phyloP scores from a whole-genome alignment of 768 basidiomycete genomes.

The Pleurotus sapidus region DNA sequence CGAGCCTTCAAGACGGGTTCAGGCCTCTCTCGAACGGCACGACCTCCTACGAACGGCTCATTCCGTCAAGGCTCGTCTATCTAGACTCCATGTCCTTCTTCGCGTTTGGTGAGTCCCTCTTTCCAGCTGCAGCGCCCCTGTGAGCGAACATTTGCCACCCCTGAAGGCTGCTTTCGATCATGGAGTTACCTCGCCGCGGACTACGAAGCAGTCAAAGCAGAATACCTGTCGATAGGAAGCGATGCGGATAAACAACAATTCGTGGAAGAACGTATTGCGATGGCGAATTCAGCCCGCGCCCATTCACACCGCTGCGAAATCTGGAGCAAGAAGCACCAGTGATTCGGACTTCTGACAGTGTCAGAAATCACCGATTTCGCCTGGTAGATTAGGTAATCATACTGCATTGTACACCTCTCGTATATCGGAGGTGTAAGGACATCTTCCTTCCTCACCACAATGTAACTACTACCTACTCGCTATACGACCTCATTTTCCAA shows the following conservation, averaged over 20 bases:
- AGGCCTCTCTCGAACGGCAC: neutral
- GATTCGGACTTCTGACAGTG: neutral
- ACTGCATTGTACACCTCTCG: neutral
- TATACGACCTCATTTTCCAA: too few relatives aligned
- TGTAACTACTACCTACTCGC: too few relatives aligned
- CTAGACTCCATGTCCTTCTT: slow-evolving; percentile 3
- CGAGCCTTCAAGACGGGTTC: neutral
- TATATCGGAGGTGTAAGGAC: too few relatives aligned
- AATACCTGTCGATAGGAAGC: neutral
- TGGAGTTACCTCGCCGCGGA: neutral
- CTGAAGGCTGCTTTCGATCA: neutral
- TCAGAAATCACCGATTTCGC: neutral
- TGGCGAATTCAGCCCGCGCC: neutral
- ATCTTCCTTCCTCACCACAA: too few relatives aligned
- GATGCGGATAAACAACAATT: neutral
- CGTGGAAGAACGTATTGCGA: neutral
- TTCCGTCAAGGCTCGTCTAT: neutral
- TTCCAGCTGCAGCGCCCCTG: neutral
- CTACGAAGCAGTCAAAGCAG: neutral
- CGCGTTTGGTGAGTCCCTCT: neutral
- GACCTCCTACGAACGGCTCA: neutral
- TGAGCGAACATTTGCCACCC: neutral
- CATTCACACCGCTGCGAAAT: slow-evolving; percentile 1
- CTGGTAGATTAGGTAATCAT: neutral
- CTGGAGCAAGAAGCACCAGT: neutral